These are phyloP conservation scores for Fusarium sp. DNA, from an alignment of 2,329 filamentous ascomycete genomes.

Conservation along the genomic window DNA sequence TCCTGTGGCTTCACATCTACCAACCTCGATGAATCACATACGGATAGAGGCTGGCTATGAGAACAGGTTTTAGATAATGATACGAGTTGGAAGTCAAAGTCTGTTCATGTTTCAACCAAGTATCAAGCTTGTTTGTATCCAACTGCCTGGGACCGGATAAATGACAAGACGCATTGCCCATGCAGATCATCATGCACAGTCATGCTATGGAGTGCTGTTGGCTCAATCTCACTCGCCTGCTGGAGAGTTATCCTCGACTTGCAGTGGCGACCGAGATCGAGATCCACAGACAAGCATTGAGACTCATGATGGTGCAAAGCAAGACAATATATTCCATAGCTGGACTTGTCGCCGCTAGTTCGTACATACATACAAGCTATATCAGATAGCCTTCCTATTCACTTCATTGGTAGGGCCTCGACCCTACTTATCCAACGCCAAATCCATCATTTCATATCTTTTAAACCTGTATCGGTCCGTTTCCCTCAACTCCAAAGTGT, in stretches of 20 bases:
- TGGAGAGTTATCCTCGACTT: not conserved
- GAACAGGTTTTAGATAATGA: not conserved
- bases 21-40: not conserved
- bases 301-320: not conserved
- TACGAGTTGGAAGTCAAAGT: not conserved
- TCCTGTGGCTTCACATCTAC: not conserved
- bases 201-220: constrained; percentile 5
- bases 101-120: not conserved
- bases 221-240: not conserved
- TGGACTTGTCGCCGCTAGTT: not conserved
- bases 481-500: constrained; percentile 38
- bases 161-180: constrained; percentile 16
- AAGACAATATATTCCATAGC: not conserved
- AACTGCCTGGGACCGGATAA: not conserved
- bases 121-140: not conserved
- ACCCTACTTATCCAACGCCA: constrained; percentile 25
- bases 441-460: constrained; percentile 13
- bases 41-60: not conserved
- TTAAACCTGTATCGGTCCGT: constrained; percentile 9
- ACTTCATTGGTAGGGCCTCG: constrained; percentile 14
- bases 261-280: constrained; percentile 25
- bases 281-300: constrained; percentile 15
- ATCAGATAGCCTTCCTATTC: not conserved
- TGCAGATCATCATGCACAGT: constrained; percentile 40
- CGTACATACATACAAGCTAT: not conserved